A percentile compares a stretch with the other conserved stretches of the same genome.
Conservation (phyloP, 2,329 filamentous ascomycete species). For the Taxawa tesnikishii region DNA sequence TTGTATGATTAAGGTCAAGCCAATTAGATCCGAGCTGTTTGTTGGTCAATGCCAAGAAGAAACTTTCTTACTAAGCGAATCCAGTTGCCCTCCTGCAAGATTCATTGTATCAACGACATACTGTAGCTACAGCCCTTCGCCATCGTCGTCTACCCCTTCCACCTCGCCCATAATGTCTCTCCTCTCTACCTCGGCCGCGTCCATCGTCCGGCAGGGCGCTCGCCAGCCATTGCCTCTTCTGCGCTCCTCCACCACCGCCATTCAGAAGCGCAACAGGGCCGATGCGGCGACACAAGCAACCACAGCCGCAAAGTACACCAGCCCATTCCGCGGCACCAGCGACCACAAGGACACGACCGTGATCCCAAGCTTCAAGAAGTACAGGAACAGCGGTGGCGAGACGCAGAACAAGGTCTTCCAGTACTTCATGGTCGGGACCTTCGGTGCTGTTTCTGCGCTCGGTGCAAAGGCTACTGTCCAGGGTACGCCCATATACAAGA, state of each 20-base stretch:
- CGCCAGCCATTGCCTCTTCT: slow-evolving; percentile 33
- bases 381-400: slow-evolving; percentile 58
- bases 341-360: slow-evolving; percentile 43
- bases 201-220: slow-evolving; percentile 34
- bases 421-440: slow-evolving; percentile 97
- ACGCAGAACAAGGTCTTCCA: slow-evolving; percentile 75
- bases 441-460: slow-evolving; percentile 83
- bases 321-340: slow-evolving; percentile 38
- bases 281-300: slow-evolving; percentile 19
- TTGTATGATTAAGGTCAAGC: no score
- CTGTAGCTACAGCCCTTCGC: no score
- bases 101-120: no score
- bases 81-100: no score
- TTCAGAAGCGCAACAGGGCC: slow-evolving; percentile 31
- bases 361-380: slow-evolving; percentile 84
- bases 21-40: no score
- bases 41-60: no score
- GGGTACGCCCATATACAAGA: slow-evolving; percentile 54
- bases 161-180: slow-evolving; percentile 36
- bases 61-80: no score
- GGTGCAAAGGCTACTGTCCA: slow-evolving; percentile 97
- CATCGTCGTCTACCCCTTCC: slow-evolving; percentile 11
- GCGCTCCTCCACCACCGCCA: slow-evolving; percentile 28
- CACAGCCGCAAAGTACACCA: slow-evolving; percentile 33
- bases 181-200: slow-evolving; percentile 32